Evolutionary conservation across 164 flowering plant species (phyloP).

Genomic region (Taxillus chinensis): DNA sequence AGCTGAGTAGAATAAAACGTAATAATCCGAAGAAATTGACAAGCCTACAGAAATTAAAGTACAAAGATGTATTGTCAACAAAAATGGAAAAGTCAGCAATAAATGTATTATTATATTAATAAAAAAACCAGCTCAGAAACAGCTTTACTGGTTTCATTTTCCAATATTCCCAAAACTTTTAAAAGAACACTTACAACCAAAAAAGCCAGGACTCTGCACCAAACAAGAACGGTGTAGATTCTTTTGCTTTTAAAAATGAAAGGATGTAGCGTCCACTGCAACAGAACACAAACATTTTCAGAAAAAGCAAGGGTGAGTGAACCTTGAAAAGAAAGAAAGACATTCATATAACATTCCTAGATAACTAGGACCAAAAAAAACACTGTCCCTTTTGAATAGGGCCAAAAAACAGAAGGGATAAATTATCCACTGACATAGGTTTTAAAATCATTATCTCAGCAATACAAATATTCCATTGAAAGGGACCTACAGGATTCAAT

Average conservation of each 20-base stretch:
- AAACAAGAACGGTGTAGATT: conserved; percentile 85
- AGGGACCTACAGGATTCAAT: too few species aligned
- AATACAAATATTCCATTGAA: too few species aligned
- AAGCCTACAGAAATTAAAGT: conserved; percentile 44
- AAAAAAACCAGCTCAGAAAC: too few species aligned
- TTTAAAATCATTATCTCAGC: too few species aligned
- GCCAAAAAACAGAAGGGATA: too few species aligned
- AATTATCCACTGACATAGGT: too few species aligned
- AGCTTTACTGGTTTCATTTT: too few species aligned
- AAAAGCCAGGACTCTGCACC: conserved; percentile 97
- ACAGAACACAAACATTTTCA: conserved; percentile 8
- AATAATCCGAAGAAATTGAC: conserved; percentile 74
- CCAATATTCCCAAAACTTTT: too few species aligned
- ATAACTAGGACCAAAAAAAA: neutral
- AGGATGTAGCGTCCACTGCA: conserved; percentile 99
- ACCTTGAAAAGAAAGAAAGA: neutral
- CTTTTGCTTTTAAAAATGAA: conserved; percentile 82
- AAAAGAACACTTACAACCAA: conserved; percentile 65
- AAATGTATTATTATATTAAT: too few species aligned
- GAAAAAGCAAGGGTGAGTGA: neutral
- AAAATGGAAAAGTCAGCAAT: too few species aligned
- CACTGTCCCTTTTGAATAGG: too few species aligned
- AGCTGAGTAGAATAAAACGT: conserved; percentile 94
- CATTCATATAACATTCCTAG: neutral
- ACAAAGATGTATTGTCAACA: too few species aligned